Percentiles rank a stretch among this genome's conserved stretches.
phyloP scores from a whole-genome alignment of 768 basidiomycete genomes.

The Pleurotus tuoliensis region DNA sequence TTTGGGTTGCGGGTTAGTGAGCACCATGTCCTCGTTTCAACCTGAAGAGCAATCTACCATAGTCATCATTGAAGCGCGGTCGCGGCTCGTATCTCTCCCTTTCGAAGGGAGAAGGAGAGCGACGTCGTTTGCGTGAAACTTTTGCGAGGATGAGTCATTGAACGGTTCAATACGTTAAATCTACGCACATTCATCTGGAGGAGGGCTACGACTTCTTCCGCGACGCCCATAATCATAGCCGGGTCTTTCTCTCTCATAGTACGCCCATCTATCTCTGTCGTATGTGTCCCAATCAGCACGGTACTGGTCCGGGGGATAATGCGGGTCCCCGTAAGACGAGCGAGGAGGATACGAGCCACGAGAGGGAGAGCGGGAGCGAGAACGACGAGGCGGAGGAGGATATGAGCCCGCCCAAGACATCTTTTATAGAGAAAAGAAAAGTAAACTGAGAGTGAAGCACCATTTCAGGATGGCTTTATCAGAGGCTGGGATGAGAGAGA shows the following conservation, averaged over 20 bases:
- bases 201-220: slow-evolving; percentile 72
- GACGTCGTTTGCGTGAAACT: slow-evolving; percentile 73
- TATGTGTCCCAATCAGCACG: slow-evolving; percentile 67
- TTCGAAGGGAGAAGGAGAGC: slow-evolving; percentile 80
- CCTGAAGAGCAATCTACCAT: slow-evolving; percentile 47
- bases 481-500: slow-evolving; percentile 70
- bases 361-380: slow-evolving; percentile 80
- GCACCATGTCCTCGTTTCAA: not conserved
- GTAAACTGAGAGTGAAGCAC: slow-evolving; percentile 54
- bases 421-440: slow-evolving; percentile 44
- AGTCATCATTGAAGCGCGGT: slow-evolving; percentile 78
- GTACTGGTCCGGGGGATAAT: slow-evolving; percentile 55
- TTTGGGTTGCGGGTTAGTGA: slow-evolving; percentile 10
- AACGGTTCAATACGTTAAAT: not conserved
- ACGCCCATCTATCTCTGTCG: slow-evolving; percentile 70
- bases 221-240: slow-evolving; percentile 67
- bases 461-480: slow-evolving; percentile 55
- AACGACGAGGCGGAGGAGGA: slow-evolving; percentile 71
- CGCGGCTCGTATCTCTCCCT: slow-evolving; percentile 80
- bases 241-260: slow-evolving; percentile 66
- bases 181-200: slow-evolving; percentile 58
- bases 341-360: slow-evolving; percentile 54
- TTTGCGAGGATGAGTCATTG: slow-evolving; percentile 10
- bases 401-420: slow-evolving; percentile 83
- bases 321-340: slow-evolving; percentile 51